Percentiles rank a stretch among this genome's conserved stretches.
These are phyloP conservation scores for Nemania sp. DNA, from an alignment of 2,329 filamentous ascomycete genomes.

Conservation along the genomic window DNA sequence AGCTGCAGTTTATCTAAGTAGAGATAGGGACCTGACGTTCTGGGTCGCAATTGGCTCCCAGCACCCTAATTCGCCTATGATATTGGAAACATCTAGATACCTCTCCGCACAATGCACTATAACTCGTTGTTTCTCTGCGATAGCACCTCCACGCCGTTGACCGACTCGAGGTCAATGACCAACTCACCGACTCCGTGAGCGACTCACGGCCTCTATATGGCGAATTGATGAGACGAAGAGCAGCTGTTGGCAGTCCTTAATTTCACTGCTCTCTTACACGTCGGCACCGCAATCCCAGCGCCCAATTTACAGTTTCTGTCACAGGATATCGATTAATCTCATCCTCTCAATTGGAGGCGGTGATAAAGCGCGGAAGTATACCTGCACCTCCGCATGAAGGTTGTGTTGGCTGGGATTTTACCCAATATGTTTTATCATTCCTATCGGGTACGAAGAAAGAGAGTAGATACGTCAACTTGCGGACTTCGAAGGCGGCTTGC, in stretches of 20 bases:
- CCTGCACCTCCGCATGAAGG: too few species aligned
- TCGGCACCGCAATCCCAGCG: background rate
- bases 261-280: conserved; percentile 4
- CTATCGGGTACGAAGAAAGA: too few species aligned
- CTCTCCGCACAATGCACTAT: too few species aligned
- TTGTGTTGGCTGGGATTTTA: too few species aligned
- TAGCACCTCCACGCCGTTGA: background rate
- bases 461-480: background rate
- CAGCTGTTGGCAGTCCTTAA: conserved; percentile 7
- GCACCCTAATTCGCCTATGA: conserved; percentile 10
- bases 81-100: conserved; percentile 1
- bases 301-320: background rate
- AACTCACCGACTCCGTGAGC: background rate
- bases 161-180: background rate
- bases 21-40: conserved; percentile 19
- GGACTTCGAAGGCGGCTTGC: background rate
- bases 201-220: background rate
- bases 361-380: too few species aligned
- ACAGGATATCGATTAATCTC: background rate
- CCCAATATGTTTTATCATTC: too few species aligned
- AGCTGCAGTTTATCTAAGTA: background rate
- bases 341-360: background rate
- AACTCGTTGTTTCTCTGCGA: background rate
- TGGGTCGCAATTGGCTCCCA: conserved; percentile 25
- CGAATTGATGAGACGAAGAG: background rate